Conservation (phyloP, 129 eudicot genomes). For the Deinandra increscens region DNA sequence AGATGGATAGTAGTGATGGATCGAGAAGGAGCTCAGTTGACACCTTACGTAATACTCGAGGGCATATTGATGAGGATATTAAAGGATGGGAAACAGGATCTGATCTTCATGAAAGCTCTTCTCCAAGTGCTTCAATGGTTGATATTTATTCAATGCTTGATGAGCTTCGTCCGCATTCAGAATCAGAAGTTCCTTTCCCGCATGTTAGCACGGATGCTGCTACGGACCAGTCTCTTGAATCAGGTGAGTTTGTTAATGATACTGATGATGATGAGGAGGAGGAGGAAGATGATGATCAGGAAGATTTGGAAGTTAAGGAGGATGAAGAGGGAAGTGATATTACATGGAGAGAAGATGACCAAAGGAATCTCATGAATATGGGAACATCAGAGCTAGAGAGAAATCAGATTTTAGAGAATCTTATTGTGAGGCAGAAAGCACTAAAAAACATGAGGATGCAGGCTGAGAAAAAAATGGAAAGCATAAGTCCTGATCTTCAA, state of each 20-base stretch:
- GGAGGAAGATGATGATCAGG: conserved; percentile 26
- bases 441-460: conserved; percentile 51
- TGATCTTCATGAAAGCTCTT: conserved; percentile 69
- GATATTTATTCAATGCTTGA: conserved; percentile 73
- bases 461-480: conserved; percentile 66
- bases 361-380: conserved; percentile 72
- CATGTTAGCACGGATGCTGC: no score
- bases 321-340: conserved; percentile 53
- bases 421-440: conserved; percentile 70
- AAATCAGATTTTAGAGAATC: conserved; percentile 64
- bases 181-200: not conserved
- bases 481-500: conserved; percentile 48
- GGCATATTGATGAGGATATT: conserved; percentile 27
- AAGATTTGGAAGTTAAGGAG: conserved; percentile 38
- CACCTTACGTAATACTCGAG: conserved; percentile 37
- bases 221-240: conserved; percentile 33
- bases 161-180: conserved; percentile 64
- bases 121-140: conserved; percentile 76
- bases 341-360: conserved; percentile 85
- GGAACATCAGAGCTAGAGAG: conserved; percentile 80
- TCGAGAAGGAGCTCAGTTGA: conserved; percentile 44
- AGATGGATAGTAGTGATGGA: conserved; percentile 20
- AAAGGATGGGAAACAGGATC: conserved; percentile 64
- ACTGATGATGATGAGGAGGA: conserved; percentile 38
- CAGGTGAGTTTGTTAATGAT: conserved; percentile 33